Percentiles rank a stretch among this genome's conserved stretches.
phyloP scores from a whole-genome alignment of 23 red algal species.

The Chondrus crispus region DNA sequence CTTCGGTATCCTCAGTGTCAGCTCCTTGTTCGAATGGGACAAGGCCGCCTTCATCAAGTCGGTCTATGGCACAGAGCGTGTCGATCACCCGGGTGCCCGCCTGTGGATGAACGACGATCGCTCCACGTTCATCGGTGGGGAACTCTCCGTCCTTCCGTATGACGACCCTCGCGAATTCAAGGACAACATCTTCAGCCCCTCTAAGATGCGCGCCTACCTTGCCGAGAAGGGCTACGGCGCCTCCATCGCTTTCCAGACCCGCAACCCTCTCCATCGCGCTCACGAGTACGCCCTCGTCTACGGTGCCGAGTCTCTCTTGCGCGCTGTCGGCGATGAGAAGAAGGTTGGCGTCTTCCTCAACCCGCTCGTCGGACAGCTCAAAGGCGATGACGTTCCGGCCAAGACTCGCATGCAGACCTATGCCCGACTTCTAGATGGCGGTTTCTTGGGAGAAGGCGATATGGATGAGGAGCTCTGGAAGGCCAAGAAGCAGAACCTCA shows the following conservation, averaged over 20 bases:
- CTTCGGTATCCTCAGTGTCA: slow-evolving; percentile 65
- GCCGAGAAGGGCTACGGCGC: slow-evolving; percentile 56
- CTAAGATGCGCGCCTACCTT: slow-evolving; percentile 70
- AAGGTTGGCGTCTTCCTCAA: slow-evolving; percentile 92
- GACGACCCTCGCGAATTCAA: slow-evolving; percentile 80
- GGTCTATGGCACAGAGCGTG: slow-evolving; percentile 80
- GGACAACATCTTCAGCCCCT: slow-evolving; percentile 67
- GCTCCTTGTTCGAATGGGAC: slow-evolving; percentile 73
- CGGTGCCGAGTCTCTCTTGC: slow-evolving; percentile 78
- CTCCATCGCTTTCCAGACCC: slow-evolving; percentile 91
- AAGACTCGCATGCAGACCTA: slow-evolving; percentile 88
- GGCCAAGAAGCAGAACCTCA: slow-evolving; percentile 66
- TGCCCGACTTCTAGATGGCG: slow-evolving; percentile 65
- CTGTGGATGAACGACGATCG: slow-evolving; percentile 84
- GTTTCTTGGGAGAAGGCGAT: slow-evolving; percentile 85
- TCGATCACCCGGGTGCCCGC: slow-evolving; percentile 90
- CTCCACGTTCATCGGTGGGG: slow-evolving; percentile 58
- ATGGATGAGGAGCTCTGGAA: slow-evolving; percentile 90
- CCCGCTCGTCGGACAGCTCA: slow-evolving; percentile 94
- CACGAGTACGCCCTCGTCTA: slow-evolving; percentile 98
- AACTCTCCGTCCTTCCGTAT: slow-evolving; percentile 52
- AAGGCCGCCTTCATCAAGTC: slow-evolving; percentile 74
- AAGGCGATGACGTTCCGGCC: slow-evolving; percentile 92
- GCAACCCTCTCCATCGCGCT: slow-evolving; percentile 95
- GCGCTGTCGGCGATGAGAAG: slow-evolving; percentile 48